Evolutionary conservation across 768 basidiomycete genomes (phyloP).

Genomic region (Chlorophyllum brunneum): DNA sequence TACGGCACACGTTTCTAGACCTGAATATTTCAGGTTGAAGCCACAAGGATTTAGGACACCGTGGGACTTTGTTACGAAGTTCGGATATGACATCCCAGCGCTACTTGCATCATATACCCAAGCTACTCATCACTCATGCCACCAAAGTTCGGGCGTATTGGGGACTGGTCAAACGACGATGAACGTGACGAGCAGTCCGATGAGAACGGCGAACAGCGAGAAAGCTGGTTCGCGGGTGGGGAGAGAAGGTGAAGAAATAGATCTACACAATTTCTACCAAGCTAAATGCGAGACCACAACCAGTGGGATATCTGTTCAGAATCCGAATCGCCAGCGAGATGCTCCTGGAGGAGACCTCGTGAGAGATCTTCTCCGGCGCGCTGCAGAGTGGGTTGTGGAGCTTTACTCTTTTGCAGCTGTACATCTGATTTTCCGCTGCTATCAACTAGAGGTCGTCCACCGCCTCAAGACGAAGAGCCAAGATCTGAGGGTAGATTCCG

Average conservation of each 20-base stretch:
- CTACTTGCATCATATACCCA: neutral
- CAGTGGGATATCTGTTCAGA: slow-evolving; percentile 88
- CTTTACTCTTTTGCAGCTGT: neutral
- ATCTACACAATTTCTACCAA: neutral
- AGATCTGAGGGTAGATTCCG: slow-evolving; percentile 9
- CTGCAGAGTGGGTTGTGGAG: slow-evolving; percentile 64
- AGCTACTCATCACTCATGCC: slow-evolving; percentile 1
- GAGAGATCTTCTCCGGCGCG: slow-evolving; percentile 72
- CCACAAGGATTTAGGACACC: too few relatives aligned
- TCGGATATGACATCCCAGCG: too few relatives aligned
- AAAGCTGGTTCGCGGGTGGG: slow-evolving; percentile 91
- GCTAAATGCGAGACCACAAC: neutral
- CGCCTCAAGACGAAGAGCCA: slow-evolving; percentile 16
- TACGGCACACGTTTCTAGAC: too few relatives aligned
- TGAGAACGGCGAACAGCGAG: slow-evolving; percentile 44
- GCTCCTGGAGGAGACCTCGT: slow-evolving; percentile 59
- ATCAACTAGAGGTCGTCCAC: slow-evolving; percentile 20
- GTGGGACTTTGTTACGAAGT: too few relatives aligned
- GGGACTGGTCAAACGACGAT: slow-evolving; percentile 41
- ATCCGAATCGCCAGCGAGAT: slow-evolving; percentile 55
- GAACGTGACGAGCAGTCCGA: slow-evolving; percentile 53
- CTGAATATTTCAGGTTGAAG: too few relatives aligned
- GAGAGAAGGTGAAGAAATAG: slow-evolving; percentile 66
- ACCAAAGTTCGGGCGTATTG: slow-evolving; percentile 50
- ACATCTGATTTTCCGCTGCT: neutral